These are phyloP conservation scores for Cymbidium sinense DNA, from an alignment of 106 monocot species.

Conservation along the genomic window DNA sequence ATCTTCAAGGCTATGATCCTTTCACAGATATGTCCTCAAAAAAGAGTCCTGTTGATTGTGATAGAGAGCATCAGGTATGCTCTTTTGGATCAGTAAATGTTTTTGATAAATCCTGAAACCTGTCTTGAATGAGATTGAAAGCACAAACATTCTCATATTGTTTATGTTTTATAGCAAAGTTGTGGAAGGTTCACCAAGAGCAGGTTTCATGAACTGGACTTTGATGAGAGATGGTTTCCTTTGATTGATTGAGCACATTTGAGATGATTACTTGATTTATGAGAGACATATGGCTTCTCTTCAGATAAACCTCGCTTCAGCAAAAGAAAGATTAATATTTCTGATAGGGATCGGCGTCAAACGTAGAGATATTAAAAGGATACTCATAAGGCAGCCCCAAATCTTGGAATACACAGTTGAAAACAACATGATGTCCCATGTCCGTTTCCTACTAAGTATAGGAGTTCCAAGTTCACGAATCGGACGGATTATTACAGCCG, in stretches of 20 bases:
- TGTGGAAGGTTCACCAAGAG: constrained; percentile 34
- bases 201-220: constrained; percentile 64
- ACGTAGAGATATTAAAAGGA: constrained; percentile 60
- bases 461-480: constrained; percentile 74
- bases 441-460: constrained; percentile 59
- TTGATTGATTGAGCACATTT: constrained; percentile 76
- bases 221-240: constrained; percentile 90
- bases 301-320: constrained; percentile 73
- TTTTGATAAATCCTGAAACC: background rate
- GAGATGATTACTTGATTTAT: constrained; percentile 77
- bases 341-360: constrained; percentile 75
- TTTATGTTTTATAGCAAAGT: constrained; percentile 38
- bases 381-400: constrained; percentile 89
- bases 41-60: constrained; percentile 13
- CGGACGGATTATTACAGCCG: constrained; percentile 70
- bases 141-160: background rate
- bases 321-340: constrained; percentile 70
- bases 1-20: constrained; percentile 5
- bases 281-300: constrained; percentile 91
- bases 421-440: constrained; percentile 78
- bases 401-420: constrained; percentile 86
- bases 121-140: no score
- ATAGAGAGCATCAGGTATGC: constrained; percentile 34
- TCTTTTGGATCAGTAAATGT: background rate
- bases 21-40: background rate